These are phyloP conservation scores for Magnaporthales sp. DNA, from an alignment of 2,329 filamentous ascomycete genomes.

Conservation along the genomic window DNA sequence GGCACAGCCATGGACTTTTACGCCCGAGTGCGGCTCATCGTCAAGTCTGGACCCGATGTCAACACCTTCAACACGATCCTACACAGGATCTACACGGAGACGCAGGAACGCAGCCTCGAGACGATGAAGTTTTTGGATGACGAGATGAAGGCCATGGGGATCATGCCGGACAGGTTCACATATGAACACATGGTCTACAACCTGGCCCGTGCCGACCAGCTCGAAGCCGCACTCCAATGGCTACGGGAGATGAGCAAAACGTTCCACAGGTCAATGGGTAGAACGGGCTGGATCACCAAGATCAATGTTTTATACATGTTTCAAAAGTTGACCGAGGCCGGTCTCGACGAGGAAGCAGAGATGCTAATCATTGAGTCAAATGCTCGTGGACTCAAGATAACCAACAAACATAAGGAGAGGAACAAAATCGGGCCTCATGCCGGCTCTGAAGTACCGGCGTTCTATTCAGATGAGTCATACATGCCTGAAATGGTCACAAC, in stretches of 20 bases:
- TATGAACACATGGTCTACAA: slow-evolving; percentile 24
- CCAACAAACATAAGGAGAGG: not conserved
- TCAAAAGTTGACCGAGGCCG: not conserved
- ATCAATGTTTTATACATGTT: not conserved
- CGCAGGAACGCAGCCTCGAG: slow-evolving; percentile 12
- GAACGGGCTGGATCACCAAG: slow-evolving; percentile 1
- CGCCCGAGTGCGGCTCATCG: slow-evolving; percentile 25
- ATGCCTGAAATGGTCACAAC: not conserved
- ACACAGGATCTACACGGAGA: slow-evolving; percentile 11
- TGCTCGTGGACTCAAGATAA: not conserved
- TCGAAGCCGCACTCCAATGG: not conserved
- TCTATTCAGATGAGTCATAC: not conserved
- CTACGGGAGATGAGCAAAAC: slow-evolving; percentile 1
- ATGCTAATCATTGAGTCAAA: not conserved
- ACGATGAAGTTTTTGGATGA: slow-evolving; percentile 23
- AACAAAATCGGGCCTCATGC: not conserved
- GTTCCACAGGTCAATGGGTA: not conserved
- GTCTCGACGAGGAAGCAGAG: not conserved
- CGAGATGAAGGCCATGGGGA: slow-evolving; percentile 27
- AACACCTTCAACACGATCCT: slow-evolving; percentile 27
- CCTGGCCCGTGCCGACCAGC: slow-evolving; percentile 8
- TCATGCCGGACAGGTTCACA: slow-evolving; percentile 19
- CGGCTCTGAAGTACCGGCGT: not conserved
- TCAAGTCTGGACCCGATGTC: slow-evolving; percentile 22
- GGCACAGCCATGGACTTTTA: slow-evolving; percentile 25